These are phyloP conservation scores for Aspergillus fumigatiaffinis DNA, from an alignment of 2,329 filamentous ascomycete species.

Conservation along the genomic window DNA sequence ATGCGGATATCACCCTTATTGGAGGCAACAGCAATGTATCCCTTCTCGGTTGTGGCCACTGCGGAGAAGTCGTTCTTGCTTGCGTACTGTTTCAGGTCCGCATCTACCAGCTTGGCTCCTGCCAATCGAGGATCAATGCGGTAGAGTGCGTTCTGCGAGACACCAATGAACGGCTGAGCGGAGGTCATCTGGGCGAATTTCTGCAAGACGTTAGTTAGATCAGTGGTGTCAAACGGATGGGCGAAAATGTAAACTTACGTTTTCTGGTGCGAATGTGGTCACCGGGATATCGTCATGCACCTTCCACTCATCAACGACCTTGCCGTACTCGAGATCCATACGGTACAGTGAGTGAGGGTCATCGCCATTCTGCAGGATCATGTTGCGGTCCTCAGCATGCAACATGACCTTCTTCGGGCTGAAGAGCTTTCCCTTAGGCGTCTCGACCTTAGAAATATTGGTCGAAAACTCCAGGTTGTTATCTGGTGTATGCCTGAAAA, in stretches of 20 bases:
- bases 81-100: constrained; percentile 89
- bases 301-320: constrained; percentile 98
- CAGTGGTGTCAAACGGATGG: not conserved
- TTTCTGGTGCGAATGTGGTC: constrained; percentile 87
- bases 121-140: constrained; percentile 86
- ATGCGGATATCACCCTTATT: constrained; percentile 97
- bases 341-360: constrained; percentile 90
- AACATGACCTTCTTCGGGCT: constrained; percentile 96
- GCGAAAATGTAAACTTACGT: constrained; percentile 43
- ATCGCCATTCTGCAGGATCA: constrained; percentile 77
- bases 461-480: constrained; percentile 95
- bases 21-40: constrained; percentile 92
- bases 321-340: constrained; percentile 97
- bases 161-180: constrained; percentile 90
- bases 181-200: constrained; percentile 98
- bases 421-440: constrained; percentile 80
- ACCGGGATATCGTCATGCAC: constrained; percentile 94
- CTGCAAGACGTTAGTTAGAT: constrained; percentile 37
- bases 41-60: constrained; percentile 90
- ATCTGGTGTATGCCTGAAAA: constrained; percentile 93
- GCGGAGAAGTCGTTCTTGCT: constrained; percentile 98
- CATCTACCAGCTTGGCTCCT: constrained; percentile 88
- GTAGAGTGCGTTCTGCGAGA: constrained; percentile 89
- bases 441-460: constrained; percentile 93
- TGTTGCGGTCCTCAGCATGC: constrained; percentile 81